Evolutionary conservation across 495 filamentous ascomycete species (phyloP), one percentile per base, ranked within the genome.

Genomic region (Neurospora sp.): DNA sequence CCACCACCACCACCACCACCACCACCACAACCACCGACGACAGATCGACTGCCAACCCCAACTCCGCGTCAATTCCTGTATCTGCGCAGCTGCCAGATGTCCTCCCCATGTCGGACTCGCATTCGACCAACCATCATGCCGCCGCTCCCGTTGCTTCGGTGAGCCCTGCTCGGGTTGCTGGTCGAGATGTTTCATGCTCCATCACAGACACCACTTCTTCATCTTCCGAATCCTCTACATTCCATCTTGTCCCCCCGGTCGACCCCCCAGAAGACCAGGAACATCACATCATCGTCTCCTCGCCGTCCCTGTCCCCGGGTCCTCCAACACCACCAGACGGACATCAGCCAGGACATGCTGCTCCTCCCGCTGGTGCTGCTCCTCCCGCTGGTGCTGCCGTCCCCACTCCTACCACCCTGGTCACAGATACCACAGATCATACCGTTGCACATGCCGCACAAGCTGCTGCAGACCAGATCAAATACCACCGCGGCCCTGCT

Each of bases 101-200:
- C 80, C 79, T 78, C 78, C 84, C 82, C 84, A 86, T 86, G 85
- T 86, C 84, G 78, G 84, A 78, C 76, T 78, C 81, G 78, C 78
- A 80, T 75, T 74, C 71, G 79, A 72, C 77, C 72, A 76, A 78
- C 83, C 81, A 84, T 83, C 81, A 86, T 86, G 82, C 82, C 85
- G 83, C 85, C 85, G 83, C 85, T 83, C 77, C 77, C 78, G 82
- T 81, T 77, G 81, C 83, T 80, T 79, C 80, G 82, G 80, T 86
- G 83, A 86, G 83, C 80, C 76, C 82, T 76, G 72, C 74, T 70
- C 72, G 74, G 70, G 69, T 73, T 75, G 76, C 75, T 74, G 78
- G 73, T 75, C 48, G 70, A 59, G 21, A 71, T 73, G 31, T 70
- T 73, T 13, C 74, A 39, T 11, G 9, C 3, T 13, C 74, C 70